Base-by-base conservation (phyloP, 495 filamentous ascomycete species). In the Xylaria grammica region DNA sequence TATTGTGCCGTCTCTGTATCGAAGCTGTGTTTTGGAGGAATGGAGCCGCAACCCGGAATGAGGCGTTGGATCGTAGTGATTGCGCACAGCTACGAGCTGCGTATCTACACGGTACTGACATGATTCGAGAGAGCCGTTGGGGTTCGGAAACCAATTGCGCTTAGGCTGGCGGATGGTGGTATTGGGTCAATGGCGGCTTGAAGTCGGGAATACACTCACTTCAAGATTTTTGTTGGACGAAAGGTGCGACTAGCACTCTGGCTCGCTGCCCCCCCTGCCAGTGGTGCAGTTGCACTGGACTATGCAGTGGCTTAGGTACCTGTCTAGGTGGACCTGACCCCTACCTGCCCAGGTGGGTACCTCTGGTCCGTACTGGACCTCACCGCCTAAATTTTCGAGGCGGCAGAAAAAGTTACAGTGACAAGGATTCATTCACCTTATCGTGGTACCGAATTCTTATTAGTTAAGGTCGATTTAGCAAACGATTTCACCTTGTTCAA, bases 1-100 rank as follows among this genome's bases (percentile, higher is more conserved):
- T 89, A 75, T 89, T 86, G 85, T 88, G 89, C 83, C 91, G 81
- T 74, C 88, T 82, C 62, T 67, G 69, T 62, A 71, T 68, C 52
- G 72, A 69, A 46, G 77, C 73, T 62, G 73, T 73, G 69, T 65
- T 74, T 40, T 71, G 69, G 53, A 82, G 53, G 49, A 77, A 65
- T 20, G 80, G 74, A 50, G 75, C 69, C 27, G 81, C 78, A 42
- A 74, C 69, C 63, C 79, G 75, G 65, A 78, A 50, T 30, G 77
- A 59, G 40, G 57, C 68, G 58, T 68, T 61, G 49, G 79, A 70
- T 53, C 81, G 81, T 62, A 86, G 75, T 72, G 83, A 82, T 64
- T 85, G 84, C 56, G 83, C 80, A 75, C 84, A 87, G 77, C 83
- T 82, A 74, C 86, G 80, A 60, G 83, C 81, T 69, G 84, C 84